Conservation (phyloP, 148 eudicot species). For the Cornus florida region DNA sequence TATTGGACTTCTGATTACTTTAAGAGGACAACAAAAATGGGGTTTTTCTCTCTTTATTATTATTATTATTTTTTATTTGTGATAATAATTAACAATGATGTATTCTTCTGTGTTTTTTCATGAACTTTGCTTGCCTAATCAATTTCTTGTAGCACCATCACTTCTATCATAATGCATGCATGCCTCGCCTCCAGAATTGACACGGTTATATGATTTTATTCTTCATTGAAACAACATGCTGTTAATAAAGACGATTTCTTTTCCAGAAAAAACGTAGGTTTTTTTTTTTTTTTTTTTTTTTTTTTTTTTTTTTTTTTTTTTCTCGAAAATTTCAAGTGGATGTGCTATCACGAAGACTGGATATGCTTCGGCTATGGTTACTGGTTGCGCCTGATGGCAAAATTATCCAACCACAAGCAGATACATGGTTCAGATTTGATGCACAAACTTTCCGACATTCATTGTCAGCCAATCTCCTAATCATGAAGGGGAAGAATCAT, state of each 20-base stretch:
- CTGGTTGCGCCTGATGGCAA: too few species aligned
- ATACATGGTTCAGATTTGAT: not conserved
- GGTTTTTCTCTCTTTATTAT: too few species aligned
- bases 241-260: not conserved
- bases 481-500: conserved; percentile 5
- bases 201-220: not conserved
- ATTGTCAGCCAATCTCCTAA: conserved; percentile 6
- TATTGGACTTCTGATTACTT: not conserved
- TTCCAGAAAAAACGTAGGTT: not conserved
- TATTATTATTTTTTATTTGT: too few species aligned
- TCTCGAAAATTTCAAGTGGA: not conserved
- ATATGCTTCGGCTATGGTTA: too few species aligned
- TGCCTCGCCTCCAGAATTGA: not conserved
- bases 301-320: too few species aligned
- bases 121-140: not conserved
- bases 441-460: not conserved
- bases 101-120: too few species aligned
- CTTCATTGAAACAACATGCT: not conserved
- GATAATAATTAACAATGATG: too few species aligned
- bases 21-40: not conserved
- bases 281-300: too few species aligned
- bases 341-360: not conserved
- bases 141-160: not conserved
- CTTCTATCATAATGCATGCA: not conserved
- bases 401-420: not conserved